Percentiles rank a stretch among this genome's conserved stretches.
Evolutionary conservation across 768 basidiomycete species (phyloP).

Genomic region (Kwoniella bestiolae): DNA sequence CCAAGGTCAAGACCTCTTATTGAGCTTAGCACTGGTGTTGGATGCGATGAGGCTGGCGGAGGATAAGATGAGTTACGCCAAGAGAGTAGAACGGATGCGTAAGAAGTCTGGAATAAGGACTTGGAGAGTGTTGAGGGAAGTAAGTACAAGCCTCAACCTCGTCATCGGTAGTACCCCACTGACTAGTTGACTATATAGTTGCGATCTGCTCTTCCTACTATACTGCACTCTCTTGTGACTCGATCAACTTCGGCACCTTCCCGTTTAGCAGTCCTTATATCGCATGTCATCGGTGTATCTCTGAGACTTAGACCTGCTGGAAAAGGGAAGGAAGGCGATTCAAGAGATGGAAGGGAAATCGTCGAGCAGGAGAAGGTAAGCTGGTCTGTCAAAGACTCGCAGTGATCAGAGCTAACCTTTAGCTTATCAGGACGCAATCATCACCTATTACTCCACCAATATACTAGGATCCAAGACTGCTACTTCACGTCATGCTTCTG

Average conservation of each 20-base stretch:
- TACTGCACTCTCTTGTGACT: slow-evolving; percentile 65
- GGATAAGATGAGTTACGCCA: slow-evolving; percentile 31
- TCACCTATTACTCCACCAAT: slow-evolving; percentile 65
- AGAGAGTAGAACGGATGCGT: slow-evolving; percentile 33
- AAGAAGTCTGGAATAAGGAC: slow-evolving; percentile 35
- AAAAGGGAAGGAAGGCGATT: slow-evolving; percentile 59
- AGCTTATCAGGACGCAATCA: slow-evolving; percentile 67
- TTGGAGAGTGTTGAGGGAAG: slow-evolving; percentile 44
- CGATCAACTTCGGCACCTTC: slow-evolving; percentile 63
- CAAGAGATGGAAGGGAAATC: slow-evolving; percentile 54
- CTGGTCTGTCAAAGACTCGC: no score
- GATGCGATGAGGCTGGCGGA: slow-evolving; percentile 44
- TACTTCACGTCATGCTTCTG: slow-evolving; percentile 65
- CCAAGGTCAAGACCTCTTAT: slow-evolving; percentile 40
- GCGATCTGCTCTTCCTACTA: slow-evolving; percentile 39
- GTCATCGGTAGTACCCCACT: neutral
- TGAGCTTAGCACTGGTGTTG: slow-evolving; percentile 41
- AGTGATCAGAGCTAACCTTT: no score
- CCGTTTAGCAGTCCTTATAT: slow-evolving; percentile 64
- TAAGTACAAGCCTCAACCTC: slow-evolving; percentile 10
- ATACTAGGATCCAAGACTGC: slow-evolving; percentile 71
- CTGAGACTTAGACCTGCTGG: slow-evolving; percentile 62
- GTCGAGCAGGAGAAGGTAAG: slow-evolving; percentile 60
- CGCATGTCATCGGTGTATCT: slow-evolving; percentile 72
- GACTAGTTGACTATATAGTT: slow-evolving; percentile 16